phyloP scores from a whole-genome alignment of 345 rosid genomes.

The Dovyalis caffra region DNA sequence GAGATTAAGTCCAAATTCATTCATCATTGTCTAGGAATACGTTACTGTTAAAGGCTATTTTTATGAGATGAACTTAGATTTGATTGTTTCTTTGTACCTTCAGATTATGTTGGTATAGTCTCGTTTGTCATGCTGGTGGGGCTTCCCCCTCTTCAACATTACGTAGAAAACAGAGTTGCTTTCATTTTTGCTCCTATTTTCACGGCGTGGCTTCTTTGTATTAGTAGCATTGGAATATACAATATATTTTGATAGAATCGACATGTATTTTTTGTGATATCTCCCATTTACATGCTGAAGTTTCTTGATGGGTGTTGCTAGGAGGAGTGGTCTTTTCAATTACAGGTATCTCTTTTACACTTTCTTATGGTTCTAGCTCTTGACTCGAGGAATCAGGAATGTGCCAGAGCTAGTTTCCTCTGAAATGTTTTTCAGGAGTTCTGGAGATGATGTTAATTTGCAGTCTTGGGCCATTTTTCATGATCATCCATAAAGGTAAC shows the following conservation, averaged over 20 bases:
- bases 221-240: slow-evolving; percentile 39
- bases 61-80: neutral
- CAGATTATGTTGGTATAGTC: slow-evolving; percentile 29
- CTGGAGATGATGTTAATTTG: slow-evolving; percentile 24
- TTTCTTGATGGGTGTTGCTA: slow-evolving; percentile 43
- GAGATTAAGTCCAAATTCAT: slow-evolving; percentile 50
- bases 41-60: neutral
- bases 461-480: slow-evolving; percentile 27
- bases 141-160: slow-evolving; percentile 43
- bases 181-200: slow-evolving; percentile 49
- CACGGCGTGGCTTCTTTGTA: slow-evolving; percentile 48
- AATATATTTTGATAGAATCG: slow-evolving; percentile 47
- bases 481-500: slow-evolving; percentile 17
- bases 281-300: slow-evolving; percentile 40
- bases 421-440: slow-evolving; percentile 20
- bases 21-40: slow-evolving; percentile 5
- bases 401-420: slow-evolving; percentile 10
- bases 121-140: slow-evolving; percentile 44
- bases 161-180: slow-evolving; percentile 43
- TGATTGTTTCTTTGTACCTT: neutral
- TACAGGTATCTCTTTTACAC: slow-evolving; percentile 31
- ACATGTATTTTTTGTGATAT: slow-evolving; percentile 28
- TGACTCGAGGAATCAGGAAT: slow-evolving; percentile 1
- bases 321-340: slow-evolving; percentile 46
- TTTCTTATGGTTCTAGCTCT: neutral